Evolutionary conservation across 176 grass and related monocot genomes (phyloP), one percentile per base, ranked within the genome.

Genomic region (Paspalum vaginatum): DNA sequence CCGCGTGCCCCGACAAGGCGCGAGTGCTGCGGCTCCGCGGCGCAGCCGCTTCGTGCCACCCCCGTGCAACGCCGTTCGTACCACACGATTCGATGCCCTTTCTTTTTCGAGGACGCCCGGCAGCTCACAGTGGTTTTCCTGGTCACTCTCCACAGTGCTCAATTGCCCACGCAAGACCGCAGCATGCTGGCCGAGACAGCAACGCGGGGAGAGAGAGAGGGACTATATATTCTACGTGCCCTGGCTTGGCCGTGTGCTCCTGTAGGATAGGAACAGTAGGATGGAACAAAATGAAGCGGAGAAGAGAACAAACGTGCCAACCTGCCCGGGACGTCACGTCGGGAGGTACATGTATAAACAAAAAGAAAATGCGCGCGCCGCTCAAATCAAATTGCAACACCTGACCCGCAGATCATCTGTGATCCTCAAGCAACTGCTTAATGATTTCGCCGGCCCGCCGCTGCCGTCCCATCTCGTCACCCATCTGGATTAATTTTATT

Each of bases 341-440:
- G 1, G 32, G 6, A 26, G 8, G 24, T 16, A 3, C 4, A 59
- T 26, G 12, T 43, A 43, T 43, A 43, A 4, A 43, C 5, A 43
- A 4, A 7, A 43, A 50, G 17, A 61, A 82, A 40, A 7, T 27
- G 9, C 0, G 4, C 2, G 6, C 45, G 4, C 8, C 21, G 7
- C 12, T 76, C 50, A 67, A 66, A 75, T 67, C 72, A 47, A 76
- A 67, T 37, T 2, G 50, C 61, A 57, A 83, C 71, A n/a, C 72
- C 81, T 57, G 39, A 72, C 70, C 84, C 7, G 61, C 42, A 59
- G 68, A 84, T 51, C 13, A 47, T 47, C 13, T 8, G 59, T 24
- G 27, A 32, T 52, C 14, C 38, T 43, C 2, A 52, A 32, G 37
- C 14, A 20, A 56, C 9, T 25, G 12, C 43, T 32, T 43, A 9